These are phyloP conservation scores for Coffea eugenioides DNA, from an alignment of 257 asterid genomes.

Conservation along the genomic window DNA sequence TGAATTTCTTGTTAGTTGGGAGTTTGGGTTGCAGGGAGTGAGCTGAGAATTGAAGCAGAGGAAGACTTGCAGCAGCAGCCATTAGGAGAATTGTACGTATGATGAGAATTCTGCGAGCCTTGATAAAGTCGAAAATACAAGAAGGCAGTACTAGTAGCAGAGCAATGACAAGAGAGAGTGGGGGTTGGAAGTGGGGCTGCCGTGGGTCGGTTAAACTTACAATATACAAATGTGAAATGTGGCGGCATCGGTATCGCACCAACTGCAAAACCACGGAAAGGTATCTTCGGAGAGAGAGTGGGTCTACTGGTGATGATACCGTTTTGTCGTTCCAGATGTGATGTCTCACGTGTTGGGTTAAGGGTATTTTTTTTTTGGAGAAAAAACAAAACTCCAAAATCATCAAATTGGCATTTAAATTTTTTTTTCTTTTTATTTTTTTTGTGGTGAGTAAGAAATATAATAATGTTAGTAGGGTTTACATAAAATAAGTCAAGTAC, in stretches of 20 bases:
- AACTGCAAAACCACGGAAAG: constrained; percentile 21
- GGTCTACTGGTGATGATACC: neutral
- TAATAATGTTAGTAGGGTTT: too few species aligned
- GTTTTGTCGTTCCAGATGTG: too few species aligned
- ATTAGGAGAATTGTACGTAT: constrained; percentile 20
- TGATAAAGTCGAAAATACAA: neutral
- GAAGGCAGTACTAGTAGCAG: constrained; percentile 2
- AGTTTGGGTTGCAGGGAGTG: constrained; percentile 30
- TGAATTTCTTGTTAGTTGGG: constrained; percentile 21
- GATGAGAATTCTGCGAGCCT: neutral
- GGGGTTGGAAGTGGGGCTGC: constrained; percentile 1
- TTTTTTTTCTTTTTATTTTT: too few species aligned
- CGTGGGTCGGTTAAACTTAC: neutral
- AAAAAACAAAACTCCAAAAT: too few species aligned
- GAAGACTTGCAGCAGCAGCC: constrained; percentile 66
- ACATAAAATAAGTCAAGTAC: too few species aligned
- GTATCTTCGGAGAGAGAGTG: constrained; percentile 11
- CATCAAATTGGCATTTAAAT: too few species aligned
- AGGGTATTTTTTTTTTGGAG: too few species aligned
- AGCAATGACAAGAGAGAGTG: constrained; percentile 15
- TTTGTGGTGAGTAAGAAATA: too few species aligned
- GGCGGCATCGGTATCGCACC: constrained; percentile 18
- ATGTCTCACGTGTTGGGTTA: too few species aligned
- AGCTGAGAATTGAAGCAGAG: constrained; percentile 48
- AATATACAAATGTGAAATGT: constrained; percentile 6